Percentiles rank a stretch among this genome's conserved stretches.
These are phyloP conservation scores for Saccharata proteae DNA, from an alignment of 2,329 filamentous ascomycete species.

Conservation along the genomic window DNA sequence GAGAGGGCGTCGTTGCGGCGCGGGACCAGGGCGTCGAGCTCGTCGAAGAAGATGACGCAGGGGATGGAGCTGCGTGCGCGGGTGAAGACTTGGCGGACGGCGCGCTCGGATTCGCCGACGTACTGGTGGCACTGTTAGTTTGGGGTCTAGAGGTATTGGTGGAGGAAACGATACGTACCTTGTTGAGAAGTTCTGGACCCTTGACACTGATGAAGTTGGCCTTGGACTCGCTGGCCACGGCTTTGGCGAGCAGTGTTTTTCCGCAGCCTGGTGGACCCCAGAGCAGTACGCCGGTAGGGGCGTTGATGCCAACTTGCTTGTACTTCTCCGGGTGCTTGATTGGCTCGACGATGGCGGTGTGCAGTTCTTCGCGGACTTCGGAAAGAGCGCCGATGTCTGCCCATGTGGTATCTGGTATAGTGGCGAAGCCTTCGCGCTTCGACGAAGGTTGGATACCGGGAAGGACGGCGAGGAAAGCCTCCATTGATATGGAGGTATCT, in stretches of 20 bases:
- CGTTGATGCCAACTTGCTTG: slow-evolving; percentile 61
- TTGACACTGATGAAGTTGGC: slow-evolving; percentile 98
- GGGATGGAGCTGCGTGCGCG: slow-evolving; percentile 77
- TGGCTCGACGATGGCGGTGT: slow-evolving; percentile 77
- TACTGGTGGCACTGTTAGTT: slow-evolving; percentile 35
- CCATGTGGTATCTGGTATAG: slow-evolving; percentile 89
- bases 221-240: slow-evolving; percentile 86
- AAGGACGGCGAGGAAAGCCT: slow-evolving; percentile 63
- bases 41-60: slow-evolving; percentile 96
- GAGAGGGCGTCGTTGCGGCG: slow-evolving; percentile 63
- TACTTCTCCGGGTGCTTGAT: slow-evolving; percentile 75
- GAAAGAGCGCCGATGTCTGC: slow-evolving; percentile 76
- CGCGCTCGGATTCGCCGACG: slow-evolving; percentile 89
- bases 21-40: slow-evolving; percentile 85
- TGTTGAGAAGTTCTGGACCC: slow-evolving; percentile 90
- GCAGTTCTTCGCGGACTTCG: slow-evolving; percentile 67
- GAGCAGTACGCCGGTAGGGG: slow-evolving; percentile 77
- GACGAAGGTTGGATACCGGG: slow-evolving; percentile 67
- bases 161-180: slow-evolving; percentile 31
- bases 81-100: slow-evolving; percentile 82
- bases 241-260: slow-evolving; percentile 92
- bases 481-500: slow-evolving; percentile 46
- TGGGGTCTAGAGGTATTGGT: background rate
- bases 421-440: slow-evolving; percentile 88
- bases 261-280: slow-evolving; percentile 96